These are phyloP conservation scores for Bolboschoenus planiculmis DNA, from an alignment of 176 grass and related monocot genomes.

Conservation along the genomic window DNA sequence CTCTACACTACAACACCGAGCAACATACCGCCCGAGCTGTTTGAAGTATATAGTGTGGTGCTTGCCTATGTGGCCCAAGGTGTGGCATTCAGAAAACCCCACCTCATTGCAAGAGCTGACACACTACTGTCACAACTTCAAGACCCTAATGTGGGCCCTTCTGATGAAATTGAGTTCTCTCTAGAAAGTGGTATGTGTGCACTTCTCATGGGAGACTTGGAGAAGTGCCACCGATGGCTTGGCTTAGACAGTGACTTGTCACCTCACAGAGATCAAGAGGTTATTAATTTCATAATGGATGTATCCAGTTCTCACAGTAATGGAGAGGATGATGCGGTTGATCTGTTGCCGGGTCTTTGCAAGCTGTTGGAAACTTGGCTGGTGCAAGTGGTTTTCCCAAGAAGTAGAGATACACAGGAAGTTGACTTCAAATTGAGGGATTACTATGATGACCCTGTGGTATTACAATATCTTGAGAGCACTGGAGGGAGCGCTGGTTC, in stretches of 20 bases:
- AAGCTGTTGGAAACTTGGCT: constrained; percentile 93
- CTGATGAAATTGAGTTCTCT: constrained; percentile 47
- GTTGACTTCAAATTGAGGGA: constrained; percentile 75
- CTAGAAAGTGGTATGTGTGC: constrained; percentile 81
- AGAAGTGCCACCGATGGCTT: constrained; percentile 76
- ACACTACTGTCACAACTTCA: constrained; percentile 78
- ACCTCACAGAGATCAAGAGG: constrained; percentile 56
- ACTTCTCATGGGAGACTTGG: constrained; percentile 67
- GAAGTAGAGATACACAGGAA: constrained; percentile 77
- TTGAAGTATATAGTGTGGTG: constrained; percentile 81
- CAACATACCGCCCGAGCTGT: constrained; percentile 82
- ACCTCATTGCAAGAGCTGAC: constrained; percentile 63
- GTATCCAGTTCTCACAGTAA: constrained; percentile 52
- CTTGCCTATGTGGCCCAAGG: constrained; percentile 89
- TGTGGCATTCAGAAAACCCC: constrained; percentile 63
- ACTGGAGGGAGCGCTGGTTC: constrained; percentile 63
- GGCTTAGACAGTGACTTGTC: constrained; percentile 64
- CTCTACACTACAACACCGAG: constrained; percentile 77
- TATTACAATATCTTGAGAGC: constrained; percentile 85
- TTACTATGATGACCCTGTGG: constrained; percentile 76
- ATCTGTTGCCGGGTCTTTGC: constrained; percentile 85
- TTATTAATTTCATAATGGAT: constrained; percentile 72
- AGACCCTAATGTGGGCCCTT: constrained; percentile 45
- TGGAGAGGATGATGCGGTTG: constrained; percentile 22
- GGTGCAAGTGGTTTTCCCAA: constrained; percentile 70